Conservation (phyloP, 495 filamentous ascomycete species). For the Pseudomonodictys pantanalensis region DNA sequence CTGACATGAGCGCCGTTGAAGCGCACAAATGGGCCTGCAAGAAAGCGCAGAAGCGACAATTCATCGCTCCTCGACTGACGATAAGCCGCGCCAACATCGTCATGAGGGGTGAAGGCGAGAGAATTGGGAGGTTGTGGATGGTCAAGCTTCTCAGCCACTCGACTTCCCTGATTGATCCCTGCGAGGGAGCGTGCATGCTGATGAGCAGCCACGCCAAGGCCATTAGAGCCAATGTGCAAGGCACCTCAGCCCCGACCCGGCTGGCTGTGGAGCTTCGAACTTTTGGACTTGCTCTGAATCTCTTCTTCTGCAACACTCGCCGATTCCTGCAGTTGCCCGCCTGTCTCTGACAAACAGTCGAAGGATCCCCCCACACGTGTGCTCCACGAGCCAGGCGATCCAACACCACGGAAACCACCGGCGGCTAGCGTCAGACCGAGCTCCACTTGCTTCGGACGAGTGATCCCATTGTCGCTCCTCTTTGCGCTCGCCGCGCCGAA, state of each 20-base stretch:
- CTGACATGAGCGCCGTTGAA: neutral
- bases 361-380: neutral
- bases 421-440: too few species aligned
- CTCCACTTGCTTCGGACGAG: constrained; percentile 1
- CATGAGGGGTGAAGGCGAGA: too few species aligned
- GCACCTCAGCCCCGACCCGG: constrained; percentile 9
- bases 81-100: too few species aligned
- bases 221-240: neutral
- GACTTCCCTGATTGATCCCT: neutral
- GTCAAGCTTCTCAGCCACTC: neutral
- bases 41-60: too few species aligned
- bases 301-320: too few species aligned
- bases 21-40: too few species aligned
- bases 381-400: too few species aligned
- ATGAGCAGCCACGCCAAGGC: constrained; percentile 10
- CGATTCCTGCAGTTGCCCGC: too few species aligned
- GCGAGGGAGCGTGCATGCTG: neutral
- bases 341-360: too few species aligned
- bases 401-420: too few species aligned
- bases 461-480: neutral
- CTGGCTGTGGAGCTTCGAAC: neutral
- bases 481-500: neutral
- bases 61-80: too few species aligned
- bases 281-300: neutral
- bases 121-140: too few species aligned